Percentiles rank a stretch among this genome's conserved stretches.
Evolutionary conservation across 805 yeast genomes (phyloP).

Genomic region (Yamadazyma paraphyllophila): DNA sequence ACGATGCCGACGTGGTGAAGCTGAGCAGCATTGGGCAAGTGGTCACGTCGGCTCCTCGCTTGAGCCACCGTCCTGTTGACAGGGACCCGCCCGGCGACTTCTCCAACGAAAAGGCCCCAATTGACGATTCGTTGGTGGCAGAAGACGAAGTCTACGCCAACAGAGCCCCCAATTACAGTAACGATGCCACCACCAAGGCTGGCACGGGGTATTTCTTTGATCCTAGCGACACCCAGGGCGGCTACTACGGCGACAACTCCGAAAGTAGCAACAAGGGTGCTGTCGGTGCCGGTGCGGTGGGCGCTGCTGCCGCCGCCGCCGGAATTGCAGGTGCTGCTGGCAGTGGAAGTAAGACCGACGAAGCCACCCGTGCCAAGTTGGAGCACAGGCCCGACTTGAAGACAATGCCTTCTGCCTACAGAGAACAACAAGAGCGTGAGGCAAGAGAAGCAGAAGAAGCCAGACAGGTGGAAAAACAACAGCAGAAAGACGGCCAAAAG

Average conservation of each 20-base stretch:
- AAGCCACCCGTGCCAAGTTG: constrained; percentile 14
- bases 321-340: background rate
- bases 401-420: constrained; percentile 18
- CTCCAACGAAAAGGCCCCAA: constrained; percentile 31
- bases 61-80: constrained; percentile 27
- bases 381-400: constrained; percentile 14
- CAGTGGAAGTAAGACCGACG: background rate
- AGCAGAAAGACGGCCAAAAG: constrained; percentile 4
- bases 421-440: constrained; percentile 11
- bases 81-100: constrained; percentile 32
- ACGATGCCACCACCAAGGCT: constrained; percentile 25
- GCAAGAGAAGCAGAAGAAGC: constrained; percentile 10
- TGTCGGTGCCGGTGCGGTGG: background rate
- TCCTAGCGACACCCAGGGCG: constrained; percentile 38
- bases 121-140: constrained; percentile 21
- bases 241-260: constrained; percentile 14
- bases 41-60: constrained; percentile 28
- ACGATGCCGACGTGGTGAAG: constrained; percentile 1
- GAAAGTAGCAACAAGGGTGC: background rate
- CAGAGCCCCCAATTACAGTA: constrained; percentile 25
- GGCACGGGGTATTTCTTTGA: constrained; percentile 35
- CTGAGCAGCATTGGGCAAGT: constrained; percentile 25
- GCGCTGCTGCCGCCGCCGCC: constrained; percentile 1
- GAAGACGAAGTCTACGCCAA: constrained; percentile 17
- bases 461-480: constrained; percentile 7